These are phyloP conservation scores for Discostella pseudostelligera DNA, from an alignment of 108 stramenopile species.

Conservation along the genomic window DNA sequence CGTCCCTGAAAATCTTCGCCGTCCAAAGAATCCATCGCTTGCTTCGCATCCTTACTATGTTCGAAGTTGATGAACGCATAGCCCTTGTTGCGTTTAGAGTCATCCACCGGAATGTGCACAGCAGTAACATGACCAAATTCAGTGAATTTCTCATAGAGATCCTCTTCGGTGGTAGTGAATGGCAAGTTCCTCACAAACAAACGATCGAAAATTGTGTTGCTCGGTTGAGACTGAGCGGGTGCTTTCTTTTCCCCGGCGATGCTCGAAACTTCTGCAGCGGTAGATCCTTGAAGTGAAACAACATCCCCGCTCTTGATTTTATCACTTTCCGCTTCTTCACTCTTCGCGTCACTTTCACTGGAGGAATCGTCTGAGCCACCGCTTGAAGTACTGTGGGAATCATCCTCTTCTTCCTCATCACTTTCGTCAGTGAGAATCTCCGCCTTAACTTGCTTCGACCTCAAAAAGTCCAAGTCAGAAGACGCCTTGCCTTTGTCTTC, in stretches of 20 bases:
- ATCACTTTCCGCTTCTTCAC: constrained; percentile 14
- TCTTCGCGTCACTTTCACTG: constrained; percentile 20
- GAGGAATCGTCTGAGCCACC: constrained; percentile 30
- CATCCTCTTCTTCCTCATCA: constrained; percentile 40
- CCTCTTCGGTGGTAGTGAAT: constrained; percentile 90
- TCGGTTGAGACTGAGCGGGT: not conserved
- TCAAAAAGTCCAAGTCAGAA: constrained; percentile 81
- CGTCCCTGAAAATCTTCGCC: constrained; percentile 86
- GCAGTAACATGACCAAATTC: constrained; percentile 71
- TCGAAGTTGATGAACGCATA: constrained; percentile 92
- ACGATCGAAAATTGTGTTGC: constrained; percentile 44
- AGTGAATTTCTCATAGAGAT: constrained; percentile 80
- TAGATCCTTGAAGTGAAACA: not conserved
- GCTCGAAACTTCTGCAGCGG: not conserved
- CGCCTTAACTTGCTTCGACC: constrained; percentile 62
- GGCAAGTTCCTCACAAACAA: constrained; percentile 96
- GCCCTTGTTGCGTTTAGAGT: constrained; percentile 86
- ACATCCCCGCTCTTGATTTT: constrained; percentile 6
- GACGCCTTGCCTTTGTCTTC: constrained; percentile 10
- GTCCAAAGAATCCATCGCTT: constrained; percentile 66
- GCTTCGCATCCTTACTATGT: constrained; percentile 51
- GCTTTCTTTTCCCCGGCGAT: constrained; percentile 10
- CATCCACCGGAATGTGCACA: constrained; percentile 94
- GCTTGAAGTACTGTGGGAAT: constrained; percentile 18
- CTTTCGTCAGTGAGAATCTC: constrained; percentile 60